These are phyloP conservation scores for Ceratocystiopsis minuta DNA, from an alignment of 2,329 filamentous ascomycete species.

Conservation along the genomic window DNA sequence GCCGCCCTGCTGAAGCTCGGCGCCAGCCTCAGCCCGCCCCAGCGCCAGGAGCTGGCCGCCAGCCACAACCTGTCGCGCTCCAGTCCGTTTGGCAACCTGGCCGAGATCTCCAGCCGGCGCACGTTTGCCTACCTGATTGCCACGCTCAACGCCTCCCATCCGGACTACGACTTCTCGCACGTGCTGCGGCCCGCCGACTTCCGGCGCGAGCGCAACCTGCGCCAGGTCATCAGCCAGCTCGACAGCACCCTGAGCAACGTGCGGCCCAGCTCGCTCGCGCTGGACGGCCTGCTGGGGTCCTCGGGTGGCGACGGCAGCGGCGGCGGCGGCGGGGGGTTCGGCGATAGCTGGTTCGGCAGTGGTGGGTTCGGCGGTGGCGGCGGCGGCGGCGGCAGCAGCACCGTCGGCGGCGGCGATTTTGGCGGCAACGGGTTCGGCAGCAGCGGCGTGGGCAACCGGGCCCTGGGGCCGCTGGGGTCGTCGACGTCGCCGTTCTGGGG, in stretches of 20 bases:
- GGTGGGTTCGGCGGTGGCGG: conserved; percentile 1
- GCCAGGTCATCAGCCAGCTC: conserved; percentile 68
- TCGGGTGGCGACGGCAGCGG: conserved; percentile 16
- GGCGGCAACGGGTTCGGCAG: not conserved
- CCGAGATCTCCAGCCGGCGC: conserved; percentile 70
- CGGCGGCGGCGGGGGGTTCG: not conserved
- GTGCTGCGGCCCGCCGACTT: conserved; percentile 81
- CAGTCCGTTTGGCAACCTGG: conserved; percentile 81
- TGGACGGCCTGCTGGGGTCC: conserved; percentile 21
- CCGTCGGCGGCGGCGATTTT: conserved; percentile 1
- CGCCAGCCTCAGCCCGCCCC: conserved; percentile 70
- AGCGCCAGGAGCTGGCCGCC: conserved; percentile 49
- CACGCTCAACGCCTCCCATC: conserved; percentile 86
- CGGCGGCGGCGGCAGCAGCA: conserved; percentile 13
- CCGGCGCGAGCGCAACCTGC: conserved; percentile 61
- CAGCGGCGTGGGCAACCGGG: conserved; percentile 14
- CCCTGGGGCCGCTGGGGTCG: conserved; percentile 10
- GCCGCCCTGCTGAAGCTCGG: conserved; percentile 73
- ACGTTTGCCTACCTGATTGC: conserved; percentile 95
- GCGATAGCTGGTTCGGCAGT: not conserved
- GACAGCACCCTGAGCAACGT: conserved; percentile 79
- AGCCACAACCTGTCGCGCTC: conserved; percentile 63
- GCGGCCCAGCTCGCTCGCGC: conserved; percentile 38
- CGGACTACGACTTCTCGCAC: conserved; percentile 94
- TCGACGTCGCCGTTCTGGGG: conserved; percentile 54